phyloP scores from a whole-genome alignment of 176 grass and related monocot species.

The Paspalum vaginatum region DNA sequence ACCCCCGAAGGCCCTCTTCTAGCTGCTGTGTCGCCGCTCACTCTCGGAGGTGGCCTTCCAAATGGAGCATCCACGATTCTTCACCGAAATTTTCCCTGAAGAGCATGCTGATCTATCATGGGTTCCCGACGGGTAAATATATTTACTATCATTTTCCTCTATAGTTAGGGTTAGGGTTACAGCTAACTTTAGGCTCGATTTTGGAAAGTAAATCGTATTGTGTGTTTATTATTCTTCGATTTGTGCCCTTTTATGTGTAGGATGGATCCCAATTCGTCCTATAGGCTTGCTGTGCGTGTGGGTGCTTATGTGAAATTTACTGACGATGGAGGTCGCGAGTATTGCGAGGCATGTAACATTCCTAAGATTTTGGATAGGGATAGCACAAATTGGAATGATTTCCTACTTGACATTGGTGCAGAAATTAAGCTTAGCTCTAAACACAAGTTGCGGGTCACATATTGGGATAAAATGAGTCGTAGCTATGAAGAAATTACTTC shows the following conservation, averaged over 20 bases:
- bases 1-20: no score
- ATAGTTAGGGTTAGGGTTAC: neutral
- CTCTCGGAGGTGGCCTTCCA: neutral
- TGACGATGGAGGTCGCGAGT: neutral
- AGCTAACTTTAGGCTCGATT: neutral
- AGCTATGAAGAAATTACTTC: neutral
- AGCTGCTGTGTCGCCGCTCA: no score
- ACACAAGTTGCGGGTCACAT: neutral
- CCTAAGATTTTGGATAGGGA: neutral
- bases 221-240: neutral
- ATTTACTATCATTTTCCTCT: neutral
- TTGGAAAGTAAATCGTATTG: neutral
- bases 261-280: neutral
- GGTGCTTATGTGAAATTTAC: neutral
- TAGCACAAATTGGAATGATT: neutral
- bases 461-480: neutral
- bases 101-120: neutral
- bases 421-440: neutral
- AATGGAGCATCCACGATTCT: neutral
- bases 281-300: neutral
- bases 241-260: neutral
- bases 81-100: neutral
- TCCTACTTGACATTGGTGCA: neutral
- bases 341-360: neutral
- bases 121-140: neutral